Evolutionary conservation across 139 green algal species (phyloP).

Genomic region (Dunaliella primolecta): DNA sequence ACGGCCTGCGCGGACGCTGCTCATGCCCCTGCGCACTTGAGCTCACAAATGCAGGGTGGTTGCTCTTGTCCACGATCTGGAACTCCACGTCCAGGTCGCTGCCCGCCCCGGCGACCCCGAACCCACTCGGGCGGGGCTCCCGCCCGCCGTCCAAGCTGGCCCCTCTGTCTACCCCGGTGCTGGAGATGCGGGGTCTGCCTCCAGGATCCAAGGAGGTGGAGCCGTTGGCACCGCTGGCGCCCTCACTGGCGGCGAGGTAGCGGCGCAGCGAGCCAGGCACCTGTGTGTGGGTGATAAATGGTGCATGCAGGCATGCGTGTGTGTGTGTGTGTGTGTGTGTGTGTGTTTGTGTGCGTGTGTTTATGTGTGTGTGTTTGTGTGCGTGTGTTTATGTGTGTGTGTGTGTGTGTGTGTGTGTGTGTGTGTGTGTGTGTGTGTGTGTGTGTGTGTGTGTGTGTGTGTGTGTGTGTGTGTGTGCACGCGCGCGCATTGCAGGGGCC

Average conservation of each 20-base stretch:
- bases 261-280: constrained; percentile 30
- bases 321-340: neutral
- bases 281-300: neutral
- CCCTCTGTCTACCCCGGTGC: too few species aligned
- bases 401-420: neutral
- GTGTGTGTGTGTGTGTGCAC: neutral
- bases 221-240: too few species aligned
- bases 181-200: too few species aligned
- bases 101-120: too few species aligned
- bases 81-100: constrained; percentile 14
- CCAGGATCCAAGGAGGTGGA: too few species aligned
- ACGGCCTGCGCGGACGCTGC: neutral
- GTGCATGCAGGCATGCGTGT: neutral
- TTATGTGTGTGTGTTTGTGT: neutral
- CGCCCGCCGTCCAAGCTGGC: too few species aligned
- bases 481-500: neutral
- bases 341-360: neutral
- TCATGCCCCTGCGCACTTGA: neutral
- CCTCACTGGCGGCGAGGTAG: constrained; percentile 19
- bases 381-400: neutral
- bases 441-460: neutral
- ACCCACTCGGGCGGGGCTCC: too few species aligned
- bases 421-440: neutral
- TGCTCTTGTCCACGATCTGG: constrained; percentile 15
- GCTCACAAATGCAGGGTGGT: neutral